Base-by-base conservation (phyloP, 2,329 filamentous ascomycete species). In the Ophiognomonia clavigignenti-juglandacearum region DNA sequence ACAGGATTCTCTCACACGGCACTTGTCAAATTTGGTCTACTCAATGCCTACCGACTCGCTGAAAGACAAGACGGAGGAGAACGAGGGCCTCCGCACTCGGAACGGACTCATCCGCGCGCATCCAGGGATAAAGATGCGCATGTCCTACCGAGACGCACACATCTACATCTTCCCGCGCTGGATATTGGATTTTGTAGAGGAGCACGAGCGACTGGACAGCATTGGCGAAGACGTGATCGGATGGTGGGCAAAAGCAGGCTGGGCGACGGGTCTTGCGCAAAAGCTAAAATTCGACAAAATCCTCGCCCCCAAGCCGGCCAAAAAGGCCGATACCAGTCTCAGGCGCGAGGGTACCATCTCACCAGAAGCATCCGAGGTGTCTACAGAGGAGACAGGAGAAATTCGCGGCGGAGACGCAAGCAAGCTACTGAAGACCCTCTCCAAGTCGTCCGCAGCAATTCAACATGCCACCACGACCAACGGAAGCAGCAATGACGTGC, bases 81-180 rank as follows among this genome's bases (percentile, higher is more conserved):
- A 85, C 56, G 88, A 86, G 53, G 77, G 78, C 11, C 74, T 91
- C 39, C 82, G 87, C 1, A 68, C 95, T 36, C 82, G 92, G 3
- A 85, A 92, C 59, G 82, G 83, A 4, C 74, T 96, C 24, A 70
- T 96, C 11, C 78, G 82, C 48, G 81, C 80, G 54, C 84, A 95
- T 59, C 82, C 88, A 9, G 80, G 82, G 27, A 74, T 95, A 35
- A 85, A 85, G 57, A 85, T 96, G 75, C 75, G 91, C 50, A 92
- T 83, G 13, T 88, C 84, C 4, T 85, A 95, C 63, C 81, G 93
- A 35, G 92, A 97, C 63, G 88, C 92, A 0, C 92, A 97, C 61
- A 85, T 97, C 48, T 98, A 98, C 66, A 82, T 98, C 53, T 88
- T 98, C 56, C 93, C 93, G 0, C 82, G 82, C 55, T 97, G 93